Evolutionary conservation across 345 rosid species (phyloP).

Genomic region (Melastoma malabathricum): DNA sequence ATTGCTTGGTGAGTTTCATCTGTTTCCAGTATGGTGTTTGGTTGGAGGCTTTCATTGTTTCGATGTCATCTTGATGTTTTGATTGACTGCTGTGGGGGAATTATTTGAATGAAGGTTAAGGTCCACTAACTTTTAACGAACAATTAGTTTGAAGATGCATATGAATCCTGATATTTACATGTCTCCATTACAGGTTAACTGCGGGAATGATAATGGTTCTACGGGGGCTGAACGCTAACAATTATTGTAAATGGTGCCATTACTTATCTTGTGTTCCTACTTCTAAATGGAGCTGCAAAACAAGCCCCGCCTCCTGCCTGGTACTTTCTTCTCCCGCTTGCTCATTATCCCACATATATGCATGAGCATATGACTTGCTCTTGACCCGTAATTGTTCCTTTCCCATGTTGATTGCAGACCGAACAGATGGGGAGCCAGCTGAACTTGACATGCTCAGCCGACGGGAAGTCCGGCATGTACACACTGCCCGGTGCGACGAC

Average conservation of each 20-base stretch:
- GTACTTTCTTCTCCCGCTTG: constrained; percentile 23
- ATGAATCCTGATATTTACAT: not conserved
- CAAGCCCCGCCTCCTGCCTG: constrained; percentile 48
- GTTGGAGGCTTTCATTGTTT: no score
- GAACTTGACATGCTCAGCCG: constrained; percentile 58
- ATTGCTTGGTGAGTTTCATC: constrained; percentile 45
- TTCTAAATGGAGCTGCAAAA: constrained; percentile 72
- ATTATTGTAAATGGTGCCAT: constrained; percentile 93
- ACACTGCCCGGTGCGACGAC: constrained; percentile 25
- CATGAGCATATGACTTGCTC: no score
- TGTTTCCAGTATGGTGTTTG: no score
- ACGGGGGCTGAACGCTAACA: constrained; percentile 69
- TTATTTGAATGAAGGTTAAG: no score
- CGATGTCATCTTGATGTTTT: no score
- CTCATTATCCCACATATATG: not conserved
- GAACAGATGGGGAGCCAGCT: constrained; percentile 50
- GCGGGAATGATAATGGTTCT: constrained; percentile 48
- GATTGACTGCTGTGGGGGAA: no score
- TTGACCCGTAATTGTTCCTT: not conserved
- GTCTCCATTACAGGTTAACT: constrained; percentile 32
- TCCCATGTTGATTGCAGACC: constrained; percentile 29
- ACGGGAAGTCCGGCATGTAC: constrained; percentile 38
- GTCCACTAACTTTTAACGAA: no score
- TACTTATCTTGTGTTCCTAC: constrained; percentile 85
- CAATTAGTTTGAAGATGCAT: not conserved